Evolutionary conservation across 306 rosid species (phyloP).

Genomic region (Mucuna pruriens): DNA sequence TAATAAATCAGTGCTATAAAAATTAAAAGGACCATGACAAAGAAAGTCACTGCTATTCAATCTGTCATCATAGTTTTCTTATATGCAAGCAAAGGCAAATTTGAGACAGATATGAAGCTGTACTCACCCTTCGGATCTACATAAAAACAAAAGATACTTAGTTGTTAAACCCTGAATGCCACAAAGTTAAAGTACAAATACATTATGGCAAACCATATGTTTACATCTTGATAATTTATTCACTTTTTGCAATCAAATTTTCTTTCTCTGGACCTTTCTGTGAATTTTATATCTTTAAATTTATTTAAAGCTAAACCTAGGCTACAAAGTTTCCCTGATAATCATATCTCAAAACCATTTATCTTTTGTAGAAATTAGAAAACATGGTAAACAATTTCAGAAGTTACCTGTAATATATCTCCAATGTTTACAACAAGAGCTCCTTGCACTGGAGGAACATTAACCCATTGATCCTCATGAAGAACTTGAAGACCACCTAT

Average conservation of each 20-base stretch:
- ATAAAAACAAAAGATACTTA: not conserved
- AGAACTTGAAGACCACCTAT: slow-evolving; percentile 62
- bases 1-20: no score
- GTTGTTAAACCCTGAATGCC: not conserved
- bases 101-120: not conserved
- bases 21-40: no score
- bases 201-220: not conserved
- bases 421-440: slow-evolving; percentile 45
- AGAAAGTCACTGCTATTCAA: not conserved
- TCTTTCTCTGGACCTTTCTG: not conserved
- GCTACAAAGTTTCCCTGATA: not conserved
- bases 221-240: not conserved
- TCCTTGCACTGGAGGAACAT: slow-evolving; percentile 35
- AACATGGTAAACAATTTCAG: not conserved
- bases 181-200: not conserved
- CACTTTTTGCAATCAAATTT: not conserved
- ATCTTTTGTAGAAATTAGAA: not conserved
- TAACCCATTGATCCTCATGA: slow-evolving; percentile 32
- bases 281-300: not conserved
- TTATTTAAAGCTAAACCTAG: not conserved
- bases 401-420: slow-evolving; percentile 35
- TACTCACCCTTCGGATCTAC: not conserved
- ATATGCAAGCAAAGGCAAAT: not conserved
- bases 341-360: not conserved
- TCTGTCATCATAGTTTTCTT: not conserved